Evolutionary conservation across 1,139 yeast genomes (phyloP), one percentile per base, ranked within the genome.

Genomic region (Spencermartinsiella ligniputridi): DNA sequence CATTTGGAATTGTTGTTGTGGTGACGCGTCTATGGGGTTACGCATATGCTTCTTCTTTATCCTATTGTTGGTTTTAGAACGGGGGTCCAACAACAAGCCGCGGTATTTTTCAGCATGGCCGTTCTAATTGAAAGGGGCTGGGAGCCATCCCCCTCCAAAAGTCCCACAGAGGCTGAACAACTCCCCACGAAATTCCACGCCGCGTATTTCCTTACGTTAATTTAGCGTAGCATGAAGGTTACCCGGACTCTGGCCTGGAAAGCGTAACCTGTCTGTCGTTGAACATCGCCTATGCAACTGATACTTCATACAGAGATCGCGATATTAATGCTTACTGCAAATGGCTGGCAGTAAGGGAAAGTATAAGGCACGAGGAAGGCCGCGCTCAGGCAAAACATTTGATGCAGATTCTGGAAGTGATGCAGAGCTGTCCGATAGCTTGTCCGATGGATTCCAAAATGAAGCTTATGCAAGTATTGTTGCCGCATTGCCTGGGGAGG

Each of bases 391-490:
- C 15, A 27, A 27, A n/a, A 27, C 32, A 6, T 8, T 9, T n/a
- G 32, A 27, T n/a, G n/a, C 15, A n/a, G 32, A n/a, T 5, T 27
- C 37, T 13, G 16, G 19, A 29, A 16, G 30, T 3, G 36, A 17
- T 39, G 27, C 21, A 17, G 29, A 29, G 30, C 37, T 22, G 18
- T 13, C 32, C 32, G 41, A 27, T 15, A 3, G 35, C 35, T 12
- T 37, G 37, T 38, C 4, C 37, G 6, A 42, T 37, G 45, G 45
- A 37, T 22, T 27, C 32, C 32, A 27, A 15, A 27, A 27, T n/a
- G 32, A 27, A n/a, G 8, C 13, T 27, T 27, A 27, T 27, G 32
- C 32, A 9, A 27, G 32, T n/a, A 27, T 27, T 27, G 15, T 27
- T 27, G 32, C 32, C 15, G 32, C 32, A 27, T 27, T 27, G 8